phyloP scores from a whole-genome alignment of 2,329 filamentous ascomycete genomes.

The Arthroderma sp. region DNA sequence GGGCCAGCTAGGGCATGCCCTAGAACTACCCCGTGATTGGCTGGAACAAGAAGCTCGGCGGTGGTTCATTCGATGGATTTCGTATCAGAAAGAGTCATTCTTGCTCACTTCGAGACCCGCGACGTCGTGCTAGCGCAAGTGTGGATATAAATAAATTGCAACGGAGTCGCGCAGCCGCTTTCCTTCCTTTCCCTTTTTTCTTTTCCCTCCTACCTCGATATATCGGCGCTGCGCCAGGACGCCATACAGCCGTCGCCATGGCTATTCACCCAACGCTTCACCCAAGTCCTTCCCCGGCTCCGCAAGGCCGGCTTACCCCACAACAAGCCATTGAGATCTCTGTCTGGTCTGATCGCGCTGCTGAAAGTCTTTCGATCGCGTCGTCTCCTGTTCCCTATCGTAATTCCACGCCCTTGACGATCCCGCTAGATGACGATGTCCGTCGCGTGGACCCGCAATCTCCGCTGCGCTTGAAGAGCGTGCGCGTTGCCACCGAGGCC shows the following conservation, averaged over 20 bases:
- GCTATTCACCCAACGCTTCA: conserved; percentile 29
- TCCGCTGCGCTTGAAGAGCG: conserved; percentile 14
- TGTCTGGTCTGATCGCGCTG: conserved; percentile 47
- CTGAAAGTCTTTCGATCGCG: conserved; percentile 20
- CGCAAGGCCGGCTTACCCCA: conserved; percentile 19
- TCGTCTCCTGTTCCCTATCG: conserved; percentile 2
- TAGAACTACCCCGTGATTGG: background rate
- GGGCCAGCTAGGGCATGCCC: background rate
- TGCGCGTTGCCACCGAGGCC: background rate
- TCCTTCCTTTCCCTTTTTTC: background rate
- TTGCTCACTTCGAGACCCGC: no score
- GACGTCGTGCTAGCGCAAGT: no score
- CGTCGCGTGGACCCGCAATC: conserved; percentile 17
- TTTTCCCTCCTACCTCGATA: background rate
- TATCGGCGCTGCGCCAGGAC: background rate
- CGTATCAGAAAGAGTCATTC: no score
- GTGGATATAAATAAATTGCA: no score
- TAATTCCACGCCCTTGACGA: conserved; percentile 49
- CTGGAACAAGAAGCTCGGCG: background rate
- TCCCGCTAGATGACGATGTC: conserved; percentile 55
- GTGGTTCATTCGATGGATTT: no score
- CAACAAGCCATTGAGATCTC: conserved; percentile 47
- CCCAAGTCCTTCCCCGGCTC: conserved; percentile 11
- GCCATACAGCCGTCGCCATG: conserved; percentile 17
- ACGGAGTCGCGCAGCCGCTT: background rate